phyloP scores from a whole-genome alignment of 176 grass and related monocot species.

The Eleusine coracana region DNA sequence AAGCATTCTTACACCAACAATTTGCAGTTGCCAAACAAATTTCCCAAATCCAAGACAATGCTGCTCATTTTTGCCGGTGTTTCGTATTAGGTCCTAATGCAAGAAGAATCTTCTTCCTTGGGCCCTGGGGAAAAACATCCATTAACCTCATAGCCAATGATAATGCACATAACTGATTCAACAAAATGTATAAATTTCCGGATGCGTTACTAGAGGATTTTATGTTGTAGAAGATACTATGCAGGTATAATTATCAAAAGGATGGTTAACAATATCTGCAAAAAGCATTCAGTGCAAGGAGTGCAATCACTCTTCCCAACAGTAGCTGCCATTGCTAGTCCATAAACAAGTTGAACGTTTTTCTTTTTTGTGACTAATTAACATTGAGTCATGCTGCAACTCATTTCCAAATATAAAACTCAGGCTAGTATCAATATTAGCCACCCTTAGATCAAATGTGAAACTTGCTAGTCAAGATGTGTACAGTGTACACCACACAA shows the following conservation, averaged over 20 bases:
- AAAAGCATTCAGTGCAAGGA: not conserved
- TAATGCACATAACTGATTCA: not conserved
- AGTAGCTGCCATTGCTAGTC: not conserved
- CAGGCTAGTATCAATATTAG: not conserved
- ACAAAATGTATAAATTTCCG: not conserved
- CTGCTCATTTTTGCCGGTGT: slow-evolving; percentile 41
- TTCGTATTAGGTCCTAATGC: slow-evolving; percentile 58
- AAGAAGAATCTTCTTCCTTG: slow-evolving; percentile 85
- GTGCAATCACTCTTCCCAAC: not conserved
- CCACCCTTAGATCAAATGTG: not conserved
- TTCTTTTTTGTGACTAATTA: not conserved
- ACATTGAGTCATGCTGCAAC: slow-evolving; percentile 7
- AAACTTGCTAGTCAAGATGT: slow-evolving; percentile 1
- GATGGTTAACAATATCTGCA: not conserved
- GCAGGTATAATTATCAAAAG: not conserved
- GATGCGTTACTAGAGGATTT: not conserved
- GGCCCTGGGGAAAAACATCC: slow-evolving; percentile 50
- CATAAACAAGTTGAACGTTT: not conserved
- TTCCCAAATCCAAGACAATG: slow-evolving; percentile 8
- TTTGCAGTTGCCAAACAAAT: slow-evolving; percentile 20
- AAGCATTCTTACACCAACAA: slow-evolving; percentile 35
- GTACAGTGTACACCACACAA: not conserved
- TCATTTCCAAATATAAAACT: slow-evolving; percentile 3
- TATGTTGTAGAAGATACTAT: not conserved
- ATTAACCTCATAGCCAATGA: slow-evolving; percentile 15